These are phyloP conservation scores for Fusarium sp. DNA, from an alignment of 2,329 filamentous ascomycete genomes.

Conservation along the genomic window DNA sequence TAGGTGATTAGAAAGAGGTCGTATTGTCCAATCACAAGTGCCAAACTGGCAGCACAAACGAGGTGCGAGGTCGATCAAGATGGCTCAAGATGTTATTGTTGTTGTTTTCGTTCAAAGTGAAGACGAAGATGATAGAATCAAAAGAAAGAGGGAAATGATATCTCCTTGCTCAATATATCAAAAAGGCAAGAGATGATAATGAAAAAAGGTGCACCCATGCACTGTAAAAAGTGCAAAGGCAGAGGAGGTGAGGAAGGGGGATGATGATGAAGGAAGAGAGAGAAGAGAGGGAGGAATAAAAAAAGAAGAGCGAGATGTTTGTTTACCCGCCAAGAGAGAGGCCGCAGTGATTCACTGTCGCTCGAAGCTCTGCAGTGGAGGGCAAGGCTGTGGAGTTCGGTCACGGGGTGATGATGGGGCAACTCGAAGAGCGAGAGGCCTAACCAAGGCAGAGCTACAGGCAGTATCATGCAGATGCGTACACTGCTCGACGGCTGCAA, in stretches of 20 bases:
- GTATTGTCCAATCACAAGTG: no score
- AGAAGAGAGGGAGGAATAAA: neutral
- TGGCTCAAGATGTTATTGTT: no score
- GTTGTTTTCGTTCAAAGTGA: no score
- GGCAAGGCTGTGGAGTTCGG: neutral
- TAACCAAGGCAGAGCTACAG: neutral
- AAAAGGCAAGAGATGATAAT: neutral
- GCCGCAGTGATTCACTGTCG: slow-evolving; percentile 12
- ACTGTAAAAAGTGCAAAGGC: neutral
- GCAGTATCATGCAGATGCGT: neutral
- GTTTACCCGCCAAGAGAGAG: neutral
- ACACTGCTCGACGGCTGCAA: neutral
- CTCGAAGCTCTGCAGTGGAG: neutral
- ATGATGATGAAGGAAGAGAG: neutral
- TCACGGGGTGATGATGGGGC: neutral
- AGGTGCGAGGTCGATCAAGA: no score
- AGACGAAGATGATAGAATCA: no score
- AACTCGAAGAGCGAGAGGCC: neutral
- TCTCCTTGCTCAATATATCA: neutral
- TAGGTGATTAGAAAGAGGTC: no score
- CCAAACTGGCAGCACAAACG: no score
- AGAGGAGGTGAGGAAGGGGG: neutral
- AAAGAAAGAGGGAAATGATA: neutral
- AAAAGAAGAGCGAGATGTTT: neutral
- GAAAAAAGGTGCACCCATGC: neutral